Conservation (phyloP, 2,329 filamentous ascomycete species). For the Aspergillus caelatus region DNA sequence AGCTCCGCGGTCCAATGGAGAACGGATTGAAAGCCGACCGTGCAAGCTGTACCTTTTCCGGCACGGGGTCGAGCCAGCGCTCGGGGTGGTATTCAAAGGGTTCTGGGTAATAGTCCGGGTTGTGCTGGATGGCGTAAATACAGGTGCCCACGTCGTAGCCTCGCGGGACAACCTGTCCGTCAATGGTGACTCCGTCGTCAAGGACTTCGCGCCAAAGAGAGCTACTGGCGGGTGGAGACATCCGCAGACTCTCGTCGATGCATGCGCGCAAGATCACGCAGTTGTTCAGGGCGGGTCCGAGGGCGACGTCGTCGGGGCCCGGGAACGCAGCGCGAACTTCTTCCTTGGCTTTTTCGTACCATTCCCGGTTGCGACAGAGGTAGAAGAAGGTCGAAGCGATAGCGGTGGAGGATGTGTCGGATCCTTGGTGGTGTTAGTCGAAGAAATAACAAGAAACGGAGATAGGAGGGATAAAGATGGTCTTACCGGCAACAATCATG, state of each 20-base stretch:
- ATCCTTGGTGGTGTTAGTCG: slow-evolving; percentile 20
- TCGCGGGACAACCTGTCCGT: slow-evolving; percentile 33
- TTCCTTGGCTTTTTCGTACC: slow-evolving; percentile 30
- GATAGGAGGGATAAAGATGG: neutral
- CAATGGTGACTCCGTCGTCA: slow-evolving; percentile 33
- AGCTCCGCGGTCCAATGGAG: slow-evolving; percentile 26
- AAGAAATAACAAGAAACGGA: neutral
- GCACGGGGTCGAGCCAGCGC: slow-evolving; percentile 33
- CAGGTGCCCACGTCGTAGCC: slow-evolving; percentile 36
- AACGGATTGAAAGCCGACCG: slow-evolving; percentile 26
- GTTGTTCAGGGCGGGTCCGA: slow-evolving; percentile 33
- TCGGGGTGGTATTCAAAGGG: slow-evolving; percentile 36
- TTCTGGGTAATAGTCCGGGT: slow-evolving; percentile 34
- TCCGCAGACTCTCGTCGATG: slow-evolving; percentile 42
- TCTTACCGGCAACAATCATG: slow-evolving; percentile 51
- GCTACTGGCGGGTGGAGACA: slow-evolving; percentile 33
- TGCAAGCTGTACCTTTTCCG: neutral
- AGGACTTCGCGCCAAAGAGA: slow-evolving; percentile 34
- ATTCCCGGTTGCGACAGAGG: slow-evolving; percentile 36
- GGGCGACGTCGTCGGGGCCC: slow-evolving; percentile 40
- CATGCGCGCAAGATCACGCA: slow-evolving; percentile 48
- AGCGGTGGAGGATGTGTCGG: slow-evolving; percentile 46
- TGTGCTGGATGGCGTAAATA: slow-evolving; percentile 39
- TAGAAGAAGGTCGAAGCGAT: slow-evolving; percentile 46
- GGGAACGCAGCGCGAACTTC: slow-evolving; percentile 40